Evolutionary conservation across 2,329 filamentous ascomycete species (phyloP).

Genomic region (Zasmidium citrigriseum): DNA sequence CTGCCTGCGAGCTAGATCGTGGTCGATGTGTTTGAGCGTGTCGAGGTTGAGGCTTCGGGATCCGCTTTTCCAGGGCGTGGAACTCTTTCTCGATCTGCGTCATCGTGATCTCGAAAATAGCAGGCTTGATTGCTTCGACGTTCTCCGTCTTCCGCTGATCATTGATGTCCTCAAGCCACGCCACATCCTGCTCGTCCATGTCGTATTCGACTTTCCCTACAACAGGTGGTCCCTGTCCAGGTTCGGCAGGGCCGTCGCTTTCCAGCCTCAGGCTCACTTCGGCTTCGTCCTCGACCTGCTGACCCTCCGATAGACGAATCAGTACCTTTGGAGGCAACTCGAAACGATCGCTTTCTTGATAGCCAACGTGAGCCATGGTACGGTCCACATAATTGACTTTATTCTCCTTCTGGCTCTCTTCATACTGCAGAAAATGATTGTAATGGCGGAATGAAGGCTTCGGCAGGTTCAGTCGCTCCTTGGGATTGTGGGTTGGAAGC

Average conservation of each 20-base stretch:
- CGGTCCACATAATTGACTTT: slow-evolving; percentile 86
- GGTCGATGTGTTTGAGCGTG: slow-evolving; percentile 92
- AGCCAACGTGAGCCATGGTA: slow-evolving; percentile 92
- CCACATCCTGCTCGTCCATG: slow-evolving; percentile 98
- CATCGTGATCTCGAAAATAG: slow-evolving; percentile 95
- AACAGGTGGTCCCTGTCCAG: slow-evolving; percentile 49
- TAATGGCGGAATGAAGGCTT: slow-evolving; percentile 73
- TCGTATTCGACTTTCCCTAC: slow-evolving; percentile 93
- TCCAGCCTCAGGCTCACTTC: slow-evolving; percentile 52
- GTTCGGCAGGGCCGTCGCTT: slow-evolving; percentile 58
- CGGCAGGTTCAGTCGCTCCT: slow-evolving; percentile 76
- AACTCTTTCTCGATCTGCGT: slow-evolving; percentile 99
- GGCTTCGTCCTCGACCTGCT: slow-evolving; percentile 65
- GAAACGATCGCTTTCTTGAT: slow-evolving; percentile 92
- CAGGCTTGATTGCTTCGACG: slow-evolving; percentile 82
- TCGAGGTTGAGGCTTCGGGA: slow-evolving; percentile 95
- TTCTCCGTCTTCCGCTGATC: slow-evolving; percentile 70
- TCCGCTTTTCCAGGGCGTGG: slow-evolving; percentile 92
- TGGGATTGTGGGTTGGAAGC: slow-evolving; percentile 76
- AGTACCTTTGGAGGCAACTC: slow-evolving; percentile 73
- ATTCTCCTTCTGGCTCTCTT: slow-evolving; percentile 81
- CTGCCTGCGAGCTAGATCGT: slow-evolving; percentile 88
- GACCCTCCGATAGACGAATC: slow-evolving; percentile 62
- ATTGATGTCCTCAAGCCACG: slow-evolving; percentile 89
- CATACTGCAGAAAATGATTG: slow-evolving; percentile 77